Base-by-base conservation (phyloP, 345 rosid genomes). In the Capsella bursapastoris region DNA sequence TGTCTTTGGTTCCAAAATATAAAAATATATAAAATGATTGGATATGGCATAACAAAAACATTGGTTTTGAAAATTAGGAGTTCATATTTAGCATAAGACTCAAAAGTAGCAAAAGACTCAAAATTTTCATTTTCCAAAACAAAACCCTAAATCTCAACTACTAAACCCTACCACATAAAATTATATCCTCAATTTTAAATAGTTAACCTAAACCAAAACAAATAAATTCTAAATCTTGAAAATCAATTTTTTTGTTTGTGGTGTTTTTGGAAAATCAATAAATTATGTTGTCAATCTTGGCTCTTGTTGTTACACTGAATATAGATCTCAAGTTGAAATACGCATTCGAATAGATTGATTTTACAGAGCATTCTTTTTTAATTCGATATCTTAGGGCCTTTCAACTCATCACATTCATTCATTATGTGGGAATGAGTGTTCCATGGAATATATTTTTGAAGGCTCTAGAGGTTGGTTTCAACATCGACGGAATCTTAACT, bases 401-500 rank as follows among this genome's bases (percentile, higher is more conserved):
- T 67, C 61, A 18, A 18, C 40, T 8, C 25, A 22, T 13, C 14
- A 66, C 32, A 14, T 49, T 50, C 48, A 50, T 16, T 35, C 59
- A 56, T 55, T 48, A 15, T 1, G 32, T 35, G 65, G 25, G 49
- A 18, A 57, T 2, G 10, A 40, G 37, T 50, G 29, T 68, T 58
- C 38, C 43, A 1, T 51, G 57, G 74, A 68, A 74, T 74, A 75
- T 59, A 59, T 65, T 60, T 57, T 57, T 66, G 72, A 48, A 58
- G 45, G 2, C 53, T 74, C 72, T 60, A 60, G 57, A 74, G 14
- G 43, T 67, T 40, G 73, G 31, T 74, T 67, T 63, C 73, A 56
- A 10, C 66, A 75, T 68, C 45, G n/a, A 75, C n/a, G 53, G 56
- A 75, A 50, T 75, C 62, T 75, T 48, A 59, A 59, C 56, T 41